Evolutionary conservation across 129 eudicot genomes (phyloP).

Genomic region (Escallonia rubra): DNA sequence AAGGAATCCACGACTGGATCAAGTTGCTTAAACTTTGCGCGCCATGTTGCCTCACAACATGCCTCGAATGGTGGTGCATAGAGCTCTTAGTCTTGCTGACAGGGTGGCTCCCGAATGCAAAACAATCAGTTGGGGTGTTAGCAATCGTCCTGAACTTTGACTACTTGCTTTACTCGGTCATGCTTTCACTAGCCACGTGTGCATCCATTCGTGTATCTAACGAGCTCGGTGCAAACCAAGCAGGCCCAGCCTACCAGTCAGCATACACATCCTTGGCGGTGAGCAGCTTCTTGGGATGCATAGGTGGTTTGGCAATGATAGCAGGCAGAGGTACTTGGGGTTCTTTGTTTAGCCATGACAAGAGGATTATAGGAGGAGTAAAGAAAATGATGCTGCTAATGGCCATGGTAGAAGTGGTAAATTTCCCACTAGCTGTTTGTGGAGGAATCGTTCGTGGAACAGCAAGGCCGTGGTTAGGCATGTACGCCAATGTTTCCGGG

Average conservation of each 20-base stretch:
- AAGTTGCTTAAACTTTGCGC: slow-evolving; percentile 52
- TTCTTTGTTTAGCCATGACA: slow-evolving; percentile 55
- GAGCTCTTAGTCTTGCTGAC: slow-evolving; percentile 67
- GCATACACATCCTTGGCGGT: slow-evolving; percentile 39
- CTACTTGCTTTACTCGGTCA: slow-evolving; percentile 74
- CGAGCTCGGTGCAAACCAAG: slow-evolving; percentile 66
- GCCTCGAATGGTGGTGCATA: slow-evolving; percentile 97
- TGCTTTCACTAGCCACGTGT: slow-evolving; percentile 71
- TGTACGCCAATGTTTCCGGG: slow-evolving; percentile 68
- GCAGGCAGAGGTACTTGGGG: slow-evolving; percentile 66
- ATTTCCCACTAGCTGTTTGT: slow-evolving; percentile 74
- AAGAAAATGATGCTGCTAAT: slow-evolving; percentile 61
- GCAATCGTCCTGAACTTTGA: slow-evolving; percentile 82
- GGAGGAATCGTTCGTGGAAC: slow-evolving; percentile 95
- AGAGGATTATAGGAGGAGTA: slow-evolving; percentile 40
- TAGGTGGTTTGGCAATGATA: slow-evolving; percentile 51
- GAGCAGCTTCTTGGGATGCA: slow-evolving; percentile 43
- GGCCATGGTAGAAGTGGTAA: slow-evolving; percentile 65
- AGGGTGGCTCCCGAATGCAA: slow-evolving; percentile 71
- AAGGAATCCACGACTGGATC: slow-evolving; percentile 48
- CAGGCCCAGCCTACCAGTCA: slow-evolving; percentile 41
- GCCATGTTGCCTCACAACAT: slow-evolving; percentile 78
- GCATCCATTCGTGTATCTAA: slow-evolving; percentile 85
- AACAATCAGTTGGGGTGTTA: slow-evolving; percentile 57
- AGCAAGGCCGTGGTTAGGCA: slow-evolving; percentile 86